Percentiles rank a stretch among this genome's conserved stretches.
Evolutionary conservation across 257 asterid genomes (phyloP).

Genomic region (Solanum tarapatanum): DNA sequence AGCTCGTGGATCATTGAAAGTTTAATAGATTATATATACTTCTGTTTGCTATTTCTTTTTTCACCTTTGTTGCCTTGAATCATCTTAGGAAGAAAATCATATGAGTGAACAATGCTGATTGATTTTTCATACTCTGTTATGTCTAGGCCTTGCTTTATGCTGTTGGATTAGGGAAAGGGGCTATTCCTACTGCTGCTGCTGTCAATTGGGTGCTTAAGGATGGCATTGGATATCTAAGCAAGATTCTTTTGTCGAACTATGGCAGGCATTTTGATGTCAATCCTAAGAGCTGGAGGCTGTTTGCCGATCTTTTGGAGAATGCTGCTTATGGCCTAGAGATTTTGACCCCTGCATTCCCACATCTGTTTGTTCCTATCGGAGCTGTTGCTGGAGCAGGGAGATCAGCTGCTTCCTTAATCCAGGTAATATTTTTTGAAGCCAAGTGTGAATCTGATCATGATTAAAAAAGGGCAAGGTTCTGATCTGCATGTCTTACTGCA

Average conservation of each 20-base stretch:
- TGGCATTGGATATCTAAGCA: constrained; percentile 91
- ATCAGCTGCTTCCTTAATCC: constrained; percentile 89
- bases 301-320: constrained; percentile 86
- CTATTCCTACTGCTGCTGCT: constrained; percentile 98
- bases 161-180: constrained; percentile 94
- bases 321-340: constrained; percentile 96
- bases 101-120: not conserved
- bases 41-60: not conserved
- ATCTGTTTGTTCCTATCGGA: constrained; percentile 91
- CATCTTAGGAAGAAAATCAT: not conserved
- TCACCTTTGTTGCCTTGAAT: not conserved
- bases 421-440: constrained; percentile 31
- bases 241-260: constrained; percentile 77
- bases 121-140: not conserved
- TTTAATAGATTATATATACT: not conserved
- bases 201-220: constrained; percentile 97
- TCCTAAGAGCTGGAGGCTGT: constrained; percentile 97
- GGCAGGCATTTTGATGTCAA: constrained; percentile 96
- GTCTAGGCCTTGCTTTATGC: constrained; percentile 86
- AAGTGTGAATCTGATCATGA: not conserved
- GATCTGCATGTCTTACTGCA: not conserved
- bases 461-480: not conserved
- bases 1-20: not conserved
- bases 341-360: constrained; percentile 91
- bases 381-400: constrained; percentile 96